phyloP scores from a whole-genome alignment of 2,329 filamentous ascomycete species.

The Botrytis deweyae region DNA sequence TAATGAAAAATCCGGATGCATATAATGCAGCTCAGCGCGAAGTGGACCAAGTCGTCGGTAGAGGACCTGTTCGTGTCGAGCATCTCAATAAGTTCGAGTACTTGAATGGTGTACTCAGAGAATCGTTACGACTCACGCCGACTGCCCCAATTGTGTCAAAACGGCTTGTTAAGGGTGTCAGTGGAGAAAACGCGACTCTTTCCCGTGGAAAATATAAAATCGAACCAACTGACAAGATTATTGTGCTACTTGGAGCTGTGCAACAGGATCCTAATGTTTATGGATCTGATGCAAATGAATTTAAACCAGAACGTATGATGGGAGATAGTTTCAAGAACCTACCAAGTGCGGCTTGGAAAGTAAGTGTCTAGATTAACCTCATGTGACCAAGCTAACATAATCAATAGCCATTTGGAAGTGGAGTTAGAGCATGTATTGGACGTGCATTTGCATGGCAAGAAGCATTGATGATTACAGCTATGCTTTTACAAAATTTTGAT shows the following conservation, averaged over 20 bases:
- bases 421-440: slow-evolving; percentile 69
- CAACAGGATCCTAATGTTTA: slow-evolving; percentile 65
- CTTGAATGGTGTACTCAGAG: slow-evolving; percentile 62
- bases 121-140: slow-evolving; percentile 62
- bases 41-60: slow-evolving; percentile 53
- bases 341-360: slow-evolving; percentile 46
- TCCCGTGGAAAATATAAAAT: slow-evolving; percentile 30
- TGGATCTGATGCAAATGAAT: slow-evolving; percentile 63
- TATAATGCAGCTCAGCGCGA: slow-evolving; percentile 51
- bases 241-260: slow-evolving; percentile 51
- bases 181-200: slow-evolving; percentile 42
- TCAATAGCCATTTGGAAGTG: slow-evolving; percentile 76
- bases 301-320: slow-evolving; percentile 70
- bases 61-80: slow-evolving; percentile 45
- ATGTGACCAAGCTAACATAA: not conserved
- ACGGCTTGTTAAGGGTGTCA: slow-evolving; percentile 42
- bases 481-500: slow-evolving; percentile 70
- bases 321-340: slow-evolving; percentile 66
- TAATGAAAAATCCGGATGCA: slow-evolving; percentile 50
- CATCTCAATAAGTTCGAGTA: slow-evolving; percentile 60
- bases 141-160: slow-evolving; percentile 59
- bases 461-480: slow-evolving; percentile 57
- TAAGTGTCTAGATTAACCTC: slow-evolving; percentile 26
- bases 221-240: slow-evolving; percentile 51
- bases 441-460: slow-evolving; percentile 76